Base-by-base conservation (phyloP, 2,329 filamentous ascomycete species). In the Fusarium paranaense region DNA sequence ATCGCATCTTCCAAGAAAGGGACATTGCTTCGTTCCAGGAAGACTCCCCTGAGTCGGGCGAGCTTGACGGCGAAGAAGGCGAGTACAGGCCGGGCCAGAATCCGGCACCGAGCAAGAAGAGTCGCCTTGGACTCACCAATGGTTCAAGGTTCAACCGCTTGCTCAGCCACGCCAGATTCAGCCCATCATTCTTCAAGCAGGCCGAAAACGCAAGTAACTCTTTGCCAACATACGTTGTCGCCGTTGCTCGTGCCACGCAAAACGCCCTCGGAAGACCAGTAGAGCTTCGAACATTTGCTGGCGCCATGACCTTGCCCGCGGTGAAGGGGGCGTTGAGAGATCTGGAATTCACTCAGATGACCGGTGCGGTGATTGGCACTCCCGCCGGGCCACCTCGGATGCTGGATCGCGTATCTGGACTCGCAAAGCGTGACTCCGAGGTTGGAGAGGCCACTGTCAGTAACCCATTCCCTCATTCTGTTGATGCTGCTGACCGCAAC, bases 371-470 rank as follows among this genome's bases (percentile, higher is more conserved):
- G n/a, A 20, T 50, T 11, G 60, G 65, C 14, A 64, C 30, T 20
- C 56, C 30, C 6, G 10, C 33, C 30, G 25, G 14, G 22, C 40
- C 64, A 5, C 22, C 27, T 11, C 35, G 47, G 22, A 10, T 56
- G 9, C 37, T 54, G 5, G 25, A 67, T 11, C 61, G 20, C 7
- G 8, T 62, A 11, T 62, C 38, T 11, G 64, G 38, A 13, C 14
- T 67, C 18, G 8, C 37, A 8, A 30, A 50, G 33, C 40, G 27
- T 32, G 59, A 67, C 13, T 32, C 14, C 20, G 47, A 62, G 13
- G 25, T 62, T 16, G 58, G 58, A 67, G 64, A 67, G 50, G 54
- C 60, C n/a, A 62, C 62, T 57, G 58, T 67, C 33, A 16, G 64
- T 45, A 52, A 52, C 9, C 6, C n/a, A 4, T 35, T 20, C 52